Conservation (phyloP, 2,329 filamentous ascomycete species). For the Xylariaceae sp. region DNA sequence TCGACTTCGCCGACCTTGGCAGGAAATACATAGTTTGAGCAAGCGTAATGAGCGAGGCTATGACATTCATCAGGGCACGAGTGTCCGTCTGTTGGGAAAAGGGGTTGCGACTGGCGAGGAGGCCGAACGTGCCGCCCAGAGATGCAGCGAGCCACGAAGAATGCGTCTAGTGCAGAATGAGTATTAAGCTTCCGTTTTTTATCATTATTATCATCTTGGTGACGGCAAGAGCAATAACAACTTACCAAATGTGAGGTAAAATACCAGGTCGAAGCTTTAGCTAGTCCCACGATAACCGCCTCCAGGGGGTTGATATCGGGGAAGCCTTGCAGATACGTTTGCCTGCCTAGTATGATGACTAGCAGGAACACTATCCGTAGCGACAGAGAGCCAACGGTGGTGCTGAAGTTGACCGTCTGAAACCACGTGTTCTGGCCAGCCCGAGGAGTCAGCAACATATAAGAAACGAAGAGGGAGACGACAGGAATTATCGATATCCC, state of each 20-base stretch:
- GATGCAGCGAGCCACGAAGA: slow-evolving; percentile 32
- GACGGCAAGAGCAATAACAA: neutral
- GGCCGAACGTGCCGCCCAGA: slow-evolving; percentile 30
- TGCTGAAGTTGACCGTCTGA: slow-evolving; percentile 33
- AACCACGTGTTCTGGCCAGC: slow-evolving; percentile 21
- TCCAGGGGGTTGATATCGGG: slow-evolving; percentile 14
- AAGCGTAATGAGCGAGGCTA: slow-evolving; percentile 30
- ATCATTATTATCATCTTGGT: too few species aligned
- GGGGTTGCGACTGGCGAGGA: slow-evolving; percentile 29
- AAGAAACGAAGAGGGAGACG: slow-evolving; percentile 28
- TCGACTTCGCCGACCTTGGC: slow-evolving; percentile 29
- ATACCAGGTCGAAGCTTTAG: slow-evolving; percentile 35
- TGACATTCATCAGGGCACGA: slow-evolving; percentile 26
- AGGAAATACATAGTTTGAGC: slow-evolving; percentile 30
- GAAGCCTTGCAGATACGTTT: slow-evolving; percentile 25
- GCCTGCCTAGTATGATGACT: slow-evolving; percentile 8
- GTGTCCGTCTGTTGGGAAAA: slow-evolving; percentile 26
- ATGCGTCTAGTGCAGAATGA: slow-evolving; percentile 26
- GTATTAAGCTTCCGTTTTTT: neutral
- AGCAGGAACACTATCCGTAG: slow-evolving; percentile 21
- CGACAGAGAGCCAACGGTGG: slow-evolving; percentile 24
- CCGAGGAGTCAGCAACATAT: slow-evolving; percentile 25
- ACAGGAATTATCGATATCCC: slow-evolving; percentile 29
- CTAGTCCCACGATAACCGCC: slow-evolving; percentile 23
- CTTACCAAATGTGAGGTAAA: slow-evolving; percentile 32